Base-by-base conservation (phyloP, 805 yeast species). In the Ogataea saltuana region DNA sequence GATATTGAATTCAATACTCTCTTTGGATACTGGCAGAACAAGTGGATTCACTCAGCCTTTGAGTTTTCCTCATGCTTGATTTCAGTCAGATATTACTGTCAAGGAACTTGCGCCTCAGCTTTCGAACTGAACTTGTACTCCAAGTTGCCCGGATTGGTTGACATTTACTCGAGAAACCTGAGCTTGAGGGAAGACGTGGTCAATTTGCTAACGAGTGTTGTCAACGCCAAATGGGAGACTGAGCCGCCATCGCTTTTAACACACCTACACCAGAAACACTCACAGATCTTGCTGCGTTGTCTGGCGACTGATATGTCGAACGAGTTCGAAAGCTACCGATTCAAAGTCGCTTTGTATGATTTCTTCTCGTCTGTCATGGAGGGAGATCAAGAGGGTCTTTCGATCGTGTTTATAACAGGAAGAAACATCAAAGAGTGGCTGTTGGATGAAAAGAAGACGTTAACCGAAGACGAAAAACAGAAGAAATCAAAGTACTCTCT, bases 221-320 rank as follows among this genome's bases (percentile, higher is more conserved):
- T 85, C 1, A 70, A 69, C 32, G 81, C 80, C 0, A 64, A 58
- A 2, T 80, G 86, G 83, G 69, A 70, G 6, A 65, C 67, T 4
- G 80, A 77, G 20, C 76, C 82, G 25, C 95, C 96, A 3, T 88
- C 96, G 1, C 65, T 91, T 36, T 69, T 91, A 29, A 85, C 97
- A 0, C 88, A 88, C 59, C 65, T 91, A 41, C 93, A 95, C 4
- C 69, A 75, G n/a, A 69, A 72, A 15, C 74, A 78, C 50, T 76
- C 96, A 0, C 74, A 72, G 20, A 63, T 78, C 3, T 69, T 91
- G 21, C 67, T 87, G 8, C 69, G 72, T n/a, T 73, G 83, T 1
- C 60, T 91, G 21, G 74, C 80, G 0, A 50, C 71, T 0, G 89
- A 87, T 51, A 67, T 89, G 53, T 73, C 75, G 21, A 78, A 76